Base-by-base conservation (phyloP, 1,284 basidiomycete species). In the Volvariella volvacea region DNA sequence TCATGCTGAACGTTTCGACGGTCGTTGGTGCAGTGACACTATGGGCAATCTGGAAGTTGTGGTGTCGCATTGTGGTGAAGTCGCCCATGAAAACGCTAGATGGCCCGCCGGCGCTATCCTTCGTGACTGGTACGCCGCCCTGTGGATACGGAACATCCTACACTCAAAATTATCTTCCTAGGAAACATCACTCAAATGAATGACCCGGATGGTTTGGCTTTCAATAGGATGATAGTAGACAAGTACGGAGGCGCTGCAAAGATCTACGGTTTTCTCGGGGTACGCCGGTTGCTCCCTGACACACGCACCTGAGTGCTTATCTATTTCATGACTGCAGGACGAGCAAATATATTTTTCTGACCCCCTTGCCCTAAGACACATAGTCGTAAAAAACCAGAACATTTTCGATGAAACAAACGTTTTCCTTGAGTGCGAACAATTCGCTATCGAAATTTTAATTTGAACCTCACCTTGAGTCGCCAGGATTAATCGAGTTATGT, bases 271-370 rank as follows among this genome's bases (percentile, higher is more conserved):
- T 14, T 41, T 16, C 28, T 21, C 17, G 39, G 39, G 2, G 39
- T 41, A 16, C 19, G 39, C 3, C 20, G 6, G 6, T 28, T 28
- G 25, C n/a, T 3, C 8, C 32, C 19, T 34, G 15, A 22, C 28
- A 10, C 39, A 14, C 9, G 9, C 20, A 14, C 17, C 4, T 41
- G 28, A 10, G 22, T 8, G 10, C 16, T 16, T 10, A 16, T 14
- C 4, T 4, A 21, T 20, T 10, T n/a, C 28, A 22, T 19, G 6
- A 8, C 4, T 28, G 15, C 19, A 41, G 39, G 39, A 41, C 17
- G 39, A 41, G 39, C 9, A 22, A 28, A 41, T 41, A 9, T 41
- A 41, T 17, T 41, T 41, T 16, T 41, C 39, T 14, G 39, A 41
- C 22, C 39, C 39, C 12, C 14, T 28, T 3, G 39, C 39, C 3